Conservation (phyloP, 768 basidiomycete genomes). For the Russula emetica region DNA sequence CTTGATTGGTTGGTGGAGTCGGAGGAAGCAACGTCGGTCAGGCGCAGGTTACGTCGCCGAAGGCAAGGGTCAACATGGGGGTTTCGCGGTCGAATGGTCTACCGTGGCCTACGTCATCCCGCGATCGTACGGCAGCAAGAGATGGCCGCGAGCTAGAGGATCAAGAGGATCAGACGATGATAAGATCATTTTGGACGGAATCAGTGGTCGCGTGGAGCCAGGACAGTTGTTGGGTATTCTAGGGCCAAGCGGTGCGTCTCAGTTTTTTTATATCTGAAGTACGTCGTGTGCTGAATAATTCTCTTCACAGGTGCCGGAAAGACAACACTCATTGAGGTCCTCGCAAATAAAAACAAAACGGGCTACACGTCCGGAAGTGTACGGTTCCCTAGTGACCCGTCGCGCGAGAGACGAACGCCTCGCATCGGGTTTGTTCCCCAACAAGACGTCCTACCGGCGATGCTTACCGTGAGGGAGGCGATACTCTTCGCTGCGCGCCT, state of each 20-base stretch:
- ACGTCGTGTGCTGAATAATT: neutral
- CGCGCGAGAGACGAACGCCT: slow-evolving; percentile 35
- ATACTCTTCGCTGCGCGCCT: slow-evolving; percentile 82
- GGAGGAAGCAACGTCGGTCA: slow-evolving; percentile 55
- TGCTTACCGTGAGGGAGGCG: slow-evolving; percentile 52
- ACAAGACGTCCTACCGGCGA: slow-evolving; percentile 74
- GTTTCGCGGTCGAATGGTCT: slow-evolving; percentile 63
- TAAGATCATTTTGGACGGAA: slow-evolving; percentile 63
- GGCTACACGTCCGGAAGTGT: slow-evolving; percentile 67
- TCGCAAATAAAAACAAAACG: slow-evolving; percentile 78
- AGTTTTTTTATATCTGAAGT: neutral
- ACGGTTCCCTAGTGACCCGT: slow-evolving; percentile 42
- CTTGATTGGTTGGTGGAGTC: slow-evolving; percentile 54
- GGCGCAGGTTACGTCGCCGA: slow-evolving; percentile 31
- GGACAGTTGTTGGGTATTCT: slow-evolving; percentile 90
- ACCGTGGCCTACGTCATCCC: slow-evolving; percentile 64
- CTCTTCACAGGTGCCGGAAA: slow-evolving; percentile 66
- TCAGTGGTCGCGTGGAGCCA: slow-evolving; percentile 66
- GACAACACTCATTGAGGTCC: slow-evolving; percentile 85
- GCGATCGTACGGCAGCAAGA: slow-evolving; percentile 16
- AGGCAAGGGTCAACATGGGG: slow-evolving; percentile 38
- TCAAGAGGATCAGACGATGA: slow-evolving; percentile 37
- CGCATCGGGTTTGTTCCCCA: slow-evolving; percentile 85
- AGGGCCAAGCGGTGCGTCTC: slow-evolving; percentile 70
- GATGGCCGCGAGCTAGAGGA: slow-evolving; percentile 17